Base-by-base conservation (phyloP, 164 flowering plant genomes). In the Chloranthus sessilifolius region DNA sequence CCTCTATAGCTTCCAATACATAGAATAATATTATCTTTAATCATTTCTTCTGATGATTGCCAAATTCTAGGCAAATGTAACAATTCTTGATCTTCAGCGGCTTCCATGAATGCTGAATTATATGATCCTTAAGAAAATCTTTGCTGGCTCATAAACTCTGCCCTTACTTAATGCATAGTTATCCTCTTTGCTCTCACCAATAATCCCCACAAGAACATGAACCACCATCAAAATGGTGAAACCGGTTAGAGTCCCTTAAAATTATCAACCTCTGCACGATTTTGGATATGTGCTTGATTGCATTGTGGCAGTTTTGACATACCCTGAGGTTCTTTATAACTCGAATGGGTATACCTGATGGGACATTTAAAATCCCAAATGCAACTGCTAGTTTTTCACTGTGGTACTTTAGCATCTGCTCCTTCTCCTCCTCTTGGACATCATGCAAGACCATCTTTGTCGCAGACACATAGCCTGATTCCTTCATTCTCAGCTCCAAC, bases 391-490 rank as follows among this genome's bases (percentile, higher is more conserved):
- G 66, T 55, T 74, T 85, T 60, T 88, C 98, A 55, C 98, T 85
- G 52, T 83, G 96, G 67, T 85, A 75, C 74, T 60, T 81, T 22
- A 91, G 83, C 90, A 91, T 81, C 38, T 82, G 74, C 69, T 68
- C 92, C 62, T 91, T 91, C 66, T 88, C 98, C 66, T 88, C 96
- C 61, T 88, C 95, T 62, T 85, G 92, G 28, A 88, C 98, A 58
- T 85, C 98, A 68, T 85, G 96, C 40, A 88, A 52, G 14, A 83
- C 92, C 76, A 82, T 51, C 49, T 82, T 83, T 1, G 85, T 78
- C 1, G 73, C 59, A 16, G 90, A 69, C 43, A 82, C 72, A 72
- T 73, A 85, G 7, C 98, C 96, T 24, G 73, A 82, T 43, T 38
- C 47, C 67, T 82, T 85, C 74, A 85, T 62, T 43, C 50, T 58